Conservation (phyloP, 129 eudicot genomes). For the Chrysanthemum seticuspe region DNA sequence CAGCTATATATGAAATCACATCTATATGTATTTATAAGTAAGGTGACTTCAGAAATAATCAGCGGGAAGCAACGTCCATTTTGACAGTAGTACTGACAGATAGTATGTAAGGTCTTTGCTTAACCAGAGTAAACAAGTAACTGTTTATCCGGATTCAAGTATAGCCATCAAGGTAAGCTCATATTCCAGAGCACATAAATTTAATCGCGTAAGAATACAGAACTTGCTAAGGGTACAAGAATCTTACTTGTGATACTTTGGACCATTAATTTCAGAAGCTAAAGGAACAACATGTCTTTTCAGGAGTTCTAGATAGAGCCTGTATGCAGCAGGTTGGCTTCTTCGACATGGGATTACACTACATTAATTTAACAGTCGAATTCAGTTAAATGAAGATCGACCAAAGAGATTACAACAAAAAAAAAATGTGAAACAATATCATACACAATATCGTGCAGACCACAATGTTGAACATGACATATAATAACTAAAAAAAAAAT, state of each 20-base stretch:
- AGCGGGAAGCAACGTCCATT: background rate
- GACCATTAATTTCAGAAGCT: conserved; percentile 63
- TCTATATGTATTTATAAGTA: background rate
- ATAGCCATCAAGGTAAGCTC: too few relatives aligned
- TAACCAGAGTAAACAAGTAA: background rate
- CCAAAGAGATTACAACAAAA: background rate
- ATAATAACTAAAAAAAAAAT: too few relatives aligned
- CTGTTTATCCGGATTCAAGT: background rate
- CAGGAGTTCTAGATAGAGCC: conserved; percentile 86
- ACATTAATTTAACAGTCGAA: conserved; percentile 16
- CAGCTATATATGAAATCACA: background rate
- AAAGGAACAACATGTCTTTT: conserved; percentile 75
- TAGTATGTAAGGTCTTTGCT: background rate
- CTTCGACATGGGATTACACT: conserved; percentile 80
- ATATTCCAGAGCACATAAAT: too few relatives aligned
- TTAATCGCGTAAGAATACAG: background rate
- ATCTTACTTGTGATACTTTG: conserved; percentile 68
- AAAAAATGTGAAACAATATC: conserved; percentile 1
- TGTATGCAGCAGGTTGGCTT: conserved; percentile 76
- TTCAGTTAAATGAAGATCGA: background rate
- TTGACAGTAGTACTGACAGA: background rate
- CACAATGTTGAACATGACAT: conserved; percentile 8
- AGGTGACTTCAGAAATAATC: conserved; percentile 3
- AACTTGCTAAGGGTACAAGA: conserved; percentile 3
- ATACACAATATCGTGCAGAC: background rate